Conservation (phyloP, 2,329 filamentous ascomycete genomes). For the Exophiala oligosperma region DNA sequence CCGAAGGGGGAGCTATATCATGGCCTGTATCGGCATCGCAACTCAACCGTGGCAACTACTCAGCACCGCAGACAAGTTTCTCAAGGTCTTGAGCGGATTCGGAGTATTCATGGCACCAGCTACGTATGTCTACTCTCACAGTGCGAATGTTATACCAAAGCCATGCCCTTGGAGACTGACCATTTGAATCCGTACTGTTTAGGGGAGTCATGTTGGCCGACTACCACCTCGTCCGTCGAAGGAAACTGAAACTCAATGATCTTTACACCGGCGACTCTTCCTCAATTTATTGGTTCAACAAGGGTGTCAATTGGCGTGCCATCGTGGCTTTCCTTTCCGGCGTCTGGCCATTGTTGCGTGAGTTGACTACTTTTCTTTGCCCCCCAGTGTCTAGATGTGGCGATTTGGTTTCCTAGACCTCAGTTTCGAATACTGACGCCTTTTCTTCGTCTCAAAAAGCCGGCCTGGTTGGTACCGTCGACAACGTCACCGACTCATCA, state of each 20-base stretch:
- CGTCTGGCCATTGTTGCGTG: slow-evolving; percentile 22
- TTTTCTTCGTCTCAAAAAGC: slow-evolving; percentile 8
- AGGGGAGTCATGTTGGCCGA: slow-evolving; percentile 47
- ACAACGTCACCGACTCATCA: slow-evolving; percentile 12
- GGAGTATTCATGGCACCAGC: slow-evolving; percentile 50
- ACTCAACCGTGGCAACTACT: slow-evolving; percentile 45
- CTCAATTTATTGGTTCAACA: slow-evolving; percentile 41
- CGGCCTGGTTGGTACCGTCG: slow-evolving; percentile 28
- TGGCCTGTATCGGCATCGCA: slow-evolving; percentile 45
- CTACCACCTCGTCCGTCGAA: slow-evolving; percentile 46
- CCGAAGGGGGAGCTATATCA: slow-evolving; percentile 53
- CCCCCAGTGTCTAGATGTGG: too few species aligned
- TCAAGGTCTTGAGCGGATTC: slow-evolving; percentile 42
- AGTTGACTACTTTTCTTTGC: neutral
- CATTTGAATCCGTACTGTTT: neutral
- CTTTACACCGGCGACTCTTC: slow-evolving; percentile 38
- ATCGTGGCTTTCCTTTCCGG: slow-evolving; percentile 34
- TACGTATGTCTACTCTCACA: slow-evolving; percentile 26
- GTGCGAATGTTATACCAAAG: too few species aligned
- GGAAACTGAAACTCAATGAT: slow-evolving; percentile 43
- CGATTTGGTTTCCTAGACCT: too few species aligned
- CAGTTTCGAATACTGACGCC: neutral
- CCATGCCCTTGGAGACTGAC: too few species aligned
- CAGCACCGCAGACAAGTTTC: slow-evolving; percentile 36
- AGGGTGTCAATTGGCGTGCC: slow-evolving; percentile 47